These are phyloP conservation scores for Apiospora marii DNA, from an alignment of 2,329 filamentous ascomycete genomes.

Conservation along the genomic window DNA sequence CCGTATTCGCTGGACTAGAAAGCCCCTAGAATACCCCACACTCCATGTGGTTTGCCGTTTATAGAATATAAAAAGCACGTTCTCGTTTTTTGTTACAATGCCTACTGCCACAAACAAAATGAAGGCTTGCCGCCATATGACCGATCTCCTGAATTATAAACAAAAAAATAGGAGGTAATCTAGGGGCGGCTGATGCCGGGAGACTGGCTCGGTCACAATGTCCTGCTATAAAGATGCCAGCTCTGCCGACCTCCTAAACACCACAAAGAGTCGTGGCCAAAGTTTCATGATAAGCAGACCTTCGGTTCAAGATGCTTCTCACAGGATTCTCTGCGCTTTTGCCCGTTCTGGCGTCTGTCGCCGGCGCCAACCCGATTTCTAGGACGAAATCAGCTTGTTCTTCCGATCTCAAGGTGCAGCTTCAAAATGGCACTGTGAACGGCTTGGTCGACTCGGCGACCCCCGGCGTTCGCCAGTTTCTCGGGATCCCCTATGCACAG, in stretches of 20 bases:
- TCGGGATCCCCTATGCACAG: slow-evolving; percentile 42
- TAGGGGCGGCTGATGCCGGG: not conserved
- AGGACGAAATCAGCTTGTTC: not conserved
- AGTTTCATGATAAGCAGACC: not conserved
- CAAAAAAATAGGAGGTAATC: not conserved
- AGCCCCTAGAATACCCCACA: not conserved
- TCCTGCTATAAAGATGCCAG: not conserved
- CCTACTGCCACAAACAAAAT: not conserved
- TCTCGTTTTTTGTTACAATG: not conserved
- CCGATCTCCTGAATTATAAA: not conserved
- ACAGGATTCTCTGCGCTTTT: not conserved
- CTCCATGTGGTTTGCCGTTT: not conserved
- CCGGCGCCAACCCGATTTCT: not conserved
- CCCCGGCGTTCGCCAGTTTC: slow-evolving; percentile 33
- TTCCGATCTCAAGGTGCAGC: slow-evolving; percentile 17
- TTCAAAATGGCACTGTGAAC: not conserved
- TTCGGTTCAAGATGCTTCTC: not conserved
- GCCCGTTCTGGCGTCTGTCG: not conserved
- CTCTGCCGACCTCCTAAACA: not conserved
- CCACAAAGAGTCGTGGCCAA: too few species aligned
- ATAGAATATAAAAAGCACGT: not conserved
- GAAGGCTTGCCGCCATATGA: not conserved
- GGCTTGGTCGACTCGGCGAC: not conserved
- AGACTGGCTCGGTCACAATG: not conserved
- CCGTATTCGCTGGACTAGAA: not conserved